A percentile compares a stretch with the other conserved stretches of the same genome.
Evolutionary conservation across 441 rosid genomes (phyloP).

Genomic region (Biscutella laevigata): DNA sequence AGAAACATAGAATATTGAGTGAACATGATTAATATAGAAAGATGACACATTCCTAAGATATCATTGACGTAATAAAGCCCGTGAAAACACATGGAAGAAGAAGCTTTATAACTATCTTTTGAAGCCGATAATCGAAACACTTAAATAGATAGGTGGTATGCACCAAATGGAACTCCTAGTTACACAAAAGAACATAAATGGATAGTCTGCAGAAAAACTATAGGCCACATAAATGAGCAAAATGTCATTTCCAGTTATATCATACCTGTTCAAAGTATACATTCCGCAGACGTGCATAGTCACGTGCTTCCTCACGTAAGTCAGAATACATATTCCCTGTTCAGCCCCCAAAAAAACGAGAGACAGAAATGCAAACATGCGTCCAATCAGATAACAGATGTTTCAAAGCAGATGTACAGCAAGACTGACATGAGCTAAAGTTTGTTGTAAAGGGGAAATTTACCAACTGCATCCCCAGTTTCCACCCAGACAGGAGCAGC

Average conservation of each 20-base stretch:
- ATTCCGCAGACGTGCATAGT: conserved; percentile 81
- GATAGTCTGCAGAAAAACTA: not conserved
- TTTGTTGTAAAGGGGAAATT: conserved; percentile 31
- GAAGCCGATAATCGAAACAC: not conserved
- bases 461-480: conserved; percentile 98
- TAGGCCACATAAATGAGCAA: not conserved
- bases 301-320: conserved; percentile 87
- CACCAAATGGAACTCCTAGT: not conserved
- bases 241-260: not conserved
- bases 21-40: not conserved
- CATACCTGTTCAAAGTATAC: conserved; percentile 82
- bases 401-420: conserved; percentile 17
- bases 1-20: not conserved
- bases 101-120: not conserved
- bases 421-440: conserved; percentile 13
- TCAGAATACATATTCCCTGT: conserved; percentile 78
- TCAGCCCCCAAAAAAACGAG: conserved; percentile 42
- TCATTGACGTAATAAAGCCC: not conserved
- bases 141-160: not conserved
- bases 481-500: conserved; percentile 88
- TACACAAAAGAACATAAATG: not conserved
- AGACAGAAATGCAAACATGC: conserved; percentile 24
- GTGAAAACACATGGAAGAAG: not conserved
- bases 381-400: conserved; percentile 5
- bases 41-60: not conserved